Evolutionary conservation across 1,139 yeast species (phyloP), one percentile per base, ranked within the genome.

Genomic region (Ogataea hybrid): DNA sequence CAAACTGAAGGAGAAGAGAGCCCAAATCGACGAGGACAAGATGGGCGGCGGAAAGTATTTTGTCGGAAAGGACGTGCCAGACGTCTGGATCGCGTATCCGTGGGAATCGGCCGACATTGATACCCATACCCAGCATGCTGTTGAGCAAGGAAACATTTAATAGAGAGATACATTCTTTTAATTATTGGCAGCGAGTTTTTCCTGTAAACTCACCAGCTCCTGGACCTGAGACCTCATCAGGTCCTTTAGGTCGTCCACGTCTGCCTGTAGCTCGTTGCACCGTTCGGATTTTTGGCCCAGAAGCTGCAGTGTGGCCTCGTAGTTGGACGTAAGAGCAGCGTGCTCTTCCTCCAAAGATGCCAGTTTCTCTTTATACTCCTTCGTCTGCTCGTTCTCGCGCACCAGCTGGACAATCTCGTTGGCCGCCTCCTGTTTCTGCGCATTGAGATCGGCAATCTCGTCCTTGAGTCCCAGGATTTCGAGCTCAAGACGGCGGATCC

Each of bases 251-350:
- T 92, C 99, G 6, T 71, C 74, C 12, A 94, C 92, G 58, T 92
- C 99, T 4, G 95, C 96, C 51, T 73, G 73, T 40, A 94, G 70
- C 63, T 92, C 98, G 43, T 82, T 86, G 6, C 87, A 92, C 50
- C 73, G 75, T 61, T 94, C 98, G 11, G 89, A 76, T 59, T 90
- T 89, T 56, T 90, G 97, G 5, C 97, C 97, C 15, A 90, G 71
- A 49, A 88, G 64, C 54, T 84, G 87, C 47, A 90, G 66, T 47
- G 92, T 78, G 3, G 82, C 74, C 43, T 79, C 81, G 42, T 80
- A 74, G 34, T 70, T 70, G 4, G 54, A 55, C n/a, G 68, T 60
- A 38, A 77, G 63, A 3, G 60, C 63, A 1, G 58, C 64, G 5
- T 78, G 58, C 39, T 73, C 68, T 2, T 46, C 46, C 35, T 69